Evolutionary conservation across 2,329 filamentous ascomycete genomes (phyloP).

Genomic region (Verticillium klebahnii): DNA sequence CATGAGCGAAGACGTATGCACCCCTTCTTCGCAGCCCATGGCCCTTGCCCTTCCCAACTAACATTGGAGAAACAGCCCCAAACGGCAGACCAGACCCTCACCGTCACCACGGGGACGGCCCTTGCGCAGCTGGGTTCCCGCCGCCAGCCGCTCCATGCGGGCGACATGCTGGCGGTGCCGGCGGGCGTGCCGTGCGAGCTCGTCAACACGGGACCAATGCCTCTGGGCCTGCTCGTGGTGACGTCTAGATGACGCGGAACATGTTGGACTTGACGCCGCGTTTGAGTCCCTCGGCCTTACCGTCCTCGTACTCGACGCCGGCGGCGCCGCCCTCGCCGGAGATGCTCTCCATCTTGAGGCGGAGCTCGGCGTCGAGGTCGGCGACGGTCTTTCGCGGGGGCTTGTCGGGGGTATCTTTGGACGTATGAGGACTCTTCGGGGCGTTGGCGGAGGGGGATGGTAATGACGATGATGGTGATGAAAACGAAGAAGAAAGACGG

Average conservation of each 20-base stretch:
- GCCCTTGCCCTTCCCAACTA: background rate
- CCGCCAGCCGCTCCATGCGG: slow-evolving; percentile 39
- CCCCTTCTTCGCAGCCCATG: slow-evolving; percentile 1
- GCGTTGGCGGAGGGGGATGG: slow-evolving; percentile 1
- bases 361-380: slow-evolving; percentile 63
- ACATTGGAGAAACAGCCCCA: slow-evolving; percentile 32
- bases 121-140: slow-evolving; percentile 51
- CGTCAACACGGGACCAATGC: slow-evolving; percentile 54
- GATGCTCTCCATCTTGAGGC: slow-evolving; percentile 58
- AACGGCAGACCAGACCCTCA: slow-evolving; percentile 59
- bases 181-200: slow-evolving; percentile 64
- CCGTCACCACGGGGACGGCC: slow-evolving; percentile 56
- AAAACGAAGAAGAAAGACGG: too few species aligned
- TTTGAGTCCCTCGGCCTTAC: slow-evolving; percentile 68
- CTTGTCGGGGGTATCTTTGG: background rate
- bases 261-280: slow-evolving; percentile 70
- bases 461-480: too few species aligned
- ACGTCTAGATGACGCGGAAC: slow-evolving; percentile 61
- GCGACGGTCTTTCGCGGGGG: slow-evolving; percentile 46
- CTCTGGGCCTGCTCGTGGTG: slow-evolving; percentile 57
- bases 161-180: slow-evolving; percentile 43
- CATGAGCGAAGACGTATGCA: slow-evolving; percentile 58
- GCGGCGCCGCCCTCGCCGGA: slow-evolving; percentile 67
- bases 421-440: background rate
- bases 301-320: slow-evolving; percentile 72